A percentile compares a stretch with the other conserved stretches of the same genome.
phyloP scores from a whole-genome alignment of 2,329 filamentous ascomycete genomes.

The Thielaviopsis punctulata region DNA sequence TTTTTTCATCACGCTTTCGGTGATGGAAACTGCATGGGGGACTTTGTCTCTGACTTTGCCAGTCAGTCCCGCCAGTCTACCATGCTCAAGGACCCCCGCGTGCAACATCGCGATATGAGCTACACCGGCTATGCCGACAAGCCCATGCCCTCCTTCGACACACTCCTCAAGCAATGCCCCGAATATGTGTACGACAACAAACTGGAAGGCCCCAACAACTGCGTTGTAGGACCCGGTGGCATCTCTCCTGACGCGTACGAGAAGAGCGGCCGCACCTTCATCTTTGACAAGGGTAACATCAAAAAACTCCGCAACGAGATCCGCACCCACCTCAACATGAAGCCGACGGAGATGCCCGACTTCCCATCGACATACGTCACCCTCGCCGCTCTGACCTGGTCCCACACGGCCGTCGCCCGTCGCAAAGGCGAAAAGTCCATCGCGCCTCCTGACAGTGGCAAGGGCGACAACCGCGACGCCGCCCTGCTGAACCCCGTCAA shows the following conservation, averaged over 20 bases:
- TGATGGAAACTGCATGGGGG: constrained; percentile 24
- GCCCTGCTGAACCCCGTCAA: constrained; percentile 25
- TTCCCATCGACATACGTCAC: constrained; percentile 23
- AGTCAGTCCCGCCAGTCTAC: constrained; percentile 14
- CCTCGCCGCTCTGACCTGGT: constrained; percentile 25
- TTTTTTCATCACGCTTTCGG: constrained; percentile 26
- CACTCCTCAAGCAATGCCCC: constrained; percentile 20
- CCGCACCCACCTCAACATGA: constrained; percentile 1
- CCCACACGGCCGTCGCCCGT: constrained; percentile 22
- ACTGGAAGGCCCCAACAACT: constrained; percentile 21
- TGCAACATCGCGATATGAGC: constrained; percentile 13
- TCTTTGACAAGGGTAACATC: constrained; percentile 21
- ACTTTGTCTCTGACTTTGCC: constrained; percentile 24
- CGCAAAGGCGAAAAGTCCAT: constrained; percentile 11
- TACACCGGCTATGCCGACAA: constrained; percentile 14
- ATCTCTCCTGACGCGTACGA: constrained; percentile 17
- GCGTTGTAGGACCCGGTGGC: constrained; percentile 16
- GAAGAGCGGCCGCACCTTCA: constrained; percentile 26
- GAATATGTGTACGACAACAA: constrained; percentile 22
- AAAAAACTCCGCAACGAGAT: constrained; percentile 18
- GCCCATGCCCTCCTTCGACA: constrained; percentile 14
- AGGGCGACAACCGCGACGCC: constrained; percentile 4
- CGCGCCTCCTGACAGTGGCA: neutral
- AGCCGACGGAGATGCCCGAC: neutral
- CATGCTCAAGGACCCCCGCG: neutral